Base-by-base conservation (phyloP, 805 yeast genomes). In the Saturnispora gosingensis region DNA sequence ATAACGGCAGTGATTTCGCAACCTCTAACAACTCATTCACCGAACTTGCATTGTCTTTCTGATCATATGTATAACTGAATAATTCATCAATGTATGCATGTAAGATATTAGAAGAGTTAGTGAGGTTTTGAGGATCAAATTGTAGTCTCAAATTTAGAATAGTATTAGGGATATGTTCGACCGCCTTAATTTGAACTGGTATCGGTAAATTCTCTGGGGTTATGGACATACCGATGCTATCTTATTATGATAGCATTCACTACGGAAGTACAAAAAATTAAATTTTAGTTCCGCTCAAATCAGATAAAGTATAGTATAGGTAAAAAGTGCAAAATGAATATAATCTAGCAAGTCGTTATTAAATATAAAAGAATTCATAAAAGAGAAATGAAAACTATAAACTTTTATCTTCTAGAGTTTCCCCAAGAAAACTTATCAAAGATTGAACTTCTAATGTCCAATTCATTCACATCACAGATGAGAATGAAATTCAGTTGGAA, bases 51-150 rank as follows among this genome's bases (percentile, higher is more conserved):
- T 45, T n/a, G 2, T n/a, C n/a, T 3, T 45, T 1, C 10, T 51
- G 46, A 24, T 49, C 34, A 28, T 40, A 34, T 15, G 49, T 39
- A 10, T 46, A 53, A n/a, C 30, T 36, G 24, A 60, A 59, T 7
- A 64, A 43, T n/a, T 48, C 53, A 34, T 63, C 65, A 11, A 64
- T 56, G 39, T 59, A 58, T 2, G 58, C 59, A 45, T 57, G 62
- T 18, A 62, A 22, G 16, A 55, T 55, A 48, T 61, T 60, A 9
- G 56, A 44, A 9, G 66, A 58, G 48, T 62, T 63, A 61, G 58
- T 62, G 24, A 61, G 40, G 15, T 59, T 53, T 9, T 44, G 30
- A 3, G 49, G 5, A 15, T 52, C 49, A 10, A 64, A 51, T 3
- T 60, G 53, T 3, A 44, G 20, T 38, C 67, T 47, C 10, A 56